phyloP scores from a whole-genome alignment of 2,329 filamentous ascomycete genomes.

The Fusarium nematophilum region DNA sequence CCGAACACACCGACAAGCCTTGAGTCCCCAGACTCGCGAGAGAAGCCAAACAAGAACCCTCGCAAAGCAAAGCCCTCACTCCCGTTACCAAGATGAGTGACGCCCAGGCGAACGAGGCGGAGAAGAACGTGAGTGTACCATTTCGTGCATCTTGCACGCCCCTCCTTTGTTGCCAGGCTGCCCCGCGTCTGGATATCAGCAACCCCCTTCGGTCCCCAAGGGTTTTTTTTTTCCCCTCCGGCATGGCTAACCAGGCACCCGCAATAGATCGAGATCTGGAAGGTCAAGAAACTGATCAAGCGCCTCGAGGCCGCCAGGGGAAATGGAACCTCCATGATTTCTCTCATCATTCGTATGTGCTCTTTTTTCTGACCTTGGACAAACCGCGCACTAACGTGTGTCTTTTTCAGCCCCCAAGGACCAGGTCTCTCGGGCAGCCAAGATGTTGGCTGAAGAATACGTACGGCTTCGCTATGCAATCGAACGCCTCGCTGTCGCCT shows the following conservation, averaged over 20 bases:
- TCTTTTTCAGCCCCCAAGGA: constrained; percentile 84
- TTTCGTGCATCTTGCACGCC: constrained; percentile 15
- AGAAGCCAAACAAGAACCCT: constrained; percentile 36
- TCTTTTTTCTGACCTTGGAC: constrained; percentile 7
- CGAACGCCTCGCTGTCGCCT: neutral
- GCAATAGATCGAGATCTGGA: constrained; percentile 80
- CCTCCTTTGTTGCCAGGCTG: constrained; percentile 38
- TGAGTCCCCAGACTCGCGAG: constrained; percentile 41
- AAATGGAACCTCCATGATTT: constrained; percentile 99
- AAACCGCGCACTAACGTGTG: constrained; percentile 43
- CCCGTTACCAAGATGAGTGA: constrained; percentile 79
- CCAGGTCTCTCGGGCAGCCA: constrained; percentile 93
- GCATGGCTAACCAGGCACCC: constrained; percentile 34
- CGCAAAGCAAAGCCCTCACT: constrained; percentile 36
- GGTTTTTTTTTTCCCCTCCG: constrained; percentile 7
- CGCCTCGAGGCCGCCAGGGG: constrained; percentile 95
- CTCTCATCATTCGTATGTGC: constrained; percentile 91
- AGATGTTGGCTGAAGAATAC: constrained; percentile 99
- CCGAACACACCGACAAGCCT: constrained; percentile 28
- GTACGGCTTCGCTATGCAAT: constrained; percentile 62
- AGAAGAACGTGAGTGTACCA: constrained; percentile 82
- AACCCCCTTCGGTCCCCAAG: constrained; percentile 9
- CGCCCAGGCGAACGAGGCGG: constrained; percentile 88
- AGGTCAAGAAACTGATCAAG: constrained; percentile 99
- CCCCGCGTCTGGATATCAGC: constrained; percentile 45